phyloP scores from a whole-genome alignment of 2,329 filamentous ascomycete species.

The Epicoccum sorghinum region DNA sequence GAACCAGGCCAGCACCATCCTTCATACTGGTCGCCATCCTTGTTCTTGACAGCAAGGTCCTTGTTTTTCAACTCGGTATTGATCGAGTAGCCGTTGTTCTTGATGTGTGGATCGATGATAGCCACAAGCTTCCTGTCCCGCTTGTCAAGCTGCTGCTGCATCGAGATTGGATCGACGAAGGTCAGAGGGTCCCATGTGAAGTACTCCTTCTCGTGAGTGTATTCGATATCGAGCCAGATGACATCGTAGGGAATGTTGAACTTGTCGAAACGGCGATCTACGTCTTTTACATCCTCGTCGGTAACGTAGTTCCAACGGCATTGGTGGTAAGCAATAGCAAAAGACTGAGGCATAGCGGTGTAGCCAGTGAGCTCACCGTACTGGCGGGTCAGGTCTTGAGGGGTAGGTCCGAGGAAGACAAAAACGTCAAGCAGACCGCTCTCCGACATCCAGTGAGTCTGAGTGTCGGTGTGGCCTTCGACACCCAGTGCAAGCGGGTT shows the following conservation, averaged over 20 bases:
- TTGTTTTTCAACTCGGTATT: constrained; percentile 83
- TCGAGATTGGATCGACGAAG: constrained; percentile 83
- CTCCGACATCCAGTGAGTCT: constrained; percentile 98
- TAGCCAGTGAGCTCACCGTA: constrained; percentile 92
- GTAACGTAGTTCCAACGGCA: constrained; percentile 99
- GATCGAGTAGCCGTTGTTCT: constrained; percentile 82
- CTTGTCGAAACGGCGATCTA: constrained; percentile 96
- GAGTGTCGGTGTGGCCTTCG: constrained; percentile 72
- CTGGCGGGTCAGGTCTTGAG: constrained; percentile 77
- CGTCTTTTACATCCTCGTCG: constrained; percentile 95
- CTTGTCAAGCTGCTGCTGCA: constrained; percentile 85
- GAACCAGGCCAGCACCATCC: constrained; percentile 99
- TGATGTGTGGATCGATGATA: constrained; percentile 98
- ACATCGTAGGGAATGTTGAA: constrained; percentile 95
- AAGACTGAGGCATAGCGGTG: constrained; percentile 89
- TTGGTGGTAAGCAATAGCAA: constrained; percentile 92
- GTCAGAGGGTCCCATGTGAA: constrained; percentile 95
- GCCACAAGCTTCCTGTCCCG: constrained; percentile 89
- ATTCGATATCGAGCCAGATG: constrained; percentile 98
- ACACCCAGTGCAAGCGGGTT: constrained; percentile 81
- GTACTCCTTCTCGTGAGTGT: constrained; percentile 96
- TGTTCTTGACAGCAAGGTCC: constrained; percentile 84
- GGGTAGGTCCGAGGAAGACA: constrained; percentile 88
- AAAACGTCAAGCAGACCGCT: constrained; percentile 89
- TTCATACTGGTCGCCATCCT: constrained; percentile 86